phyloP scores from a whole-genome alignment of 2,329 filamentous ascomycete species.

The Diplodia seriata region DNA sequence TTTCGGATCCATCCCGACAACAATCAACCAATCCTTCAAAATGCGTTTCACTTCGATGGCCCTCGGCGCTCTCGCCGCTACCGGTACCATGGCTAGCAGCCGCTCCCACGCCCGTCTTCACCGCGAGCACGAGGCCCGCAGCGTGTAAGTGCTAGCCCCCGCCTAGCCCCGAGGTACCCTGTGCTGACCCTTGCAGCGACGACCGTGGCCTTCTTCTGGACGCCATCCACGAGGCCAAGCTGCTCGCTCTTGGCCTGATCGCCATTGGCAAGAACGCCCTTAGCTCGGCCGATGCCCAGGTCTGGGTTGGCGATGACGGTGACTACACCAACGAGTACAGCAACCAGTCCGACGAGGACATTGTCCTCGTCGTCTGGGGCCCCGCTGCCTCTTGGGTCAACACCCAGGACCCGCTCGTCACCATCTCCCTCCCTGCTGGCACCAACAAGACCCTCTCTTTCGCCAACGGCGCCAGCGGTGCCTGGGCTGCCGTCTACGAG shows the following conservation, averaged over 20 bases:
- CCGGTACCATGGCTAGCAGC: constrained; percentile 29
- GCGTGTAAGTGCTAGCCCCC: constrained; percentile 5
- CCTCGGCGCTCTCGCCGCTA: constrained; percentile 29
- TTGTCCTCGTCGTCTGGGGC: constrained; percentile 49
- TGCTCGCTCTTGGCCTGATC: constrained; percentile 42
- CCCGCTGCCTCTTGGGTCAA: constrained; percentile 46
- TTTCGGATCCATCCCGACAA: constrained; percentile 30
- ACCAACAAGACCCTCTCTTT: constrained; percentile 49
- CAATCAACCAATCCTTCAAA: constrained; percentile 14
- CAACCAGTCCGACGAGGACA: constrained; percentile 44
- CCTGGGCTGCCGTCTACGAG: constrained; percentile 50
- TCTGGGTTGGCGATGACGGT: constrained; percentile 48
- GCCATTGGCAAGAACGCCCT: constrained; percentile 37
- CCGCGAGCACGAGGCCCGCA: constrained; percentile 16
- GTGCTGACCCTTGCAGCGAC: constrained; percentile 6
- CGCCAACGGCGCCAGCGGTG: constrained; percentile 48
- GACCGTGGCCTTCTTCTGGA: constrained; percentile 35
- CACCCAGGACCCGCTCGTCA: constrained; percentile 46
- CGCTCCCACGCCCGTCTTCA: constrained; percentile 30
- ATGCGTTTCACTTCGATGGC: constrained; percentile 33
- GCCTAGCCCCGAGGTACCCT: not conserved
- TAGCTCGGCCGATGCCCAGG: constrained; percentile 39
- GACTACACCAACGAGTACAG: constrained; percentile 46
- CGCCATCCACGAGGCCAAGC: constrained; percentile 35
- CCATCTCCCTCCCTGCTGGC: constrained; percentile 49